Evolutionary conservation across 371 early-diverging fungal species (phyloP).

Genomic region (Actinomucor elegans): DNA sequence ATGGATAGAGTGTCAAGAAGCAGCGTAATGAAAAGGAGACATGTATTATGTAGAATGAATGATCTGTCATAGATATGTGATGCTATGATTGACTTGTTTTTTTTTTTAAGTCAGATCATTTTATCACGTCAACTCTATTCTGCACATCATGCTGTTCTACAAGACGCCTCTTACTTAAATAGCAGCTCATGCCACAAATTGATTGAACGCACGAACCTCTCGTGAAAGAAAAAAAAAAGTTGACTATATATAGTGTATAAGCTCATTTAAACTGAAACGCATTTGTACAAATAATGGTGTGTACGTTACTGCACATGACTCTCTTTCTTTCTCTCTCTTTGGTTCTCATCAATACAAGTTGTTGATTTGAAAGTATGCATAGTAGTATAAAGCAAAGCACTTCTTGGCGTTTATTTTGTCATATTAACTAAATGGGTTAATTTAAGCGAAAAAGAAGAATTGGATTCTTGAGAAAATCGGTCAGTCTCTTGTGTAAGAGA

Average conservation of each 20-base stretch:
- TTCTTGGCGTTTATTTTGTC: neutral
- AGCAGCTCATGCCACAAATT: neutral
- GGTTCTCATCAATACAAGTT: too few species aligned
- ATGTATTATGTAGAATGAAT: neutral
- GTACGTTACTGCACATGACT: neutral
- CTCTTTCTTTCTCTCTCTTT: too few species aligned
- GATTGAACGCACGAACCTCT: neutral
- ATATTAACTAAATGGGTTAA: neutral
- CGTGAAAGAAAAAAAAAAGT: neutral
- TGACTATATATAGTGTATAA: neutral
- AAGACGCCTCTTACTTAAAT: neutral
- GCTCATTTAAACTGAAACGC: too few species aligned
- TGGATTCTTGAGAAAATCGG: conserved; percentile 3
- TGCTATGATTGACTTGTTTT: neutral
- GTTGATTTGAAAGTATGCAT: neutral
- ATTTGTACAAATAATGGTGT: neutral
- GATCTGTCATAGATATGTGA: neutral
- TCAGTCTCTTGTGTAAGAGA: conserved; percentile 2
- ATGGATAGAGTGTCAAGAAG: conserved; percentile 1
- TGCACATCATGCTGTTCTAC: neutral
- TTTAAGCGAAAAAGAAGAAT: neutral
- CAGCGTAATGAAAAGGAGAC: neutral
- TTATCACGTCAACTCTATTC: neutral
- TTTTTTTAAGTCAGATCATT: too few species aligned
- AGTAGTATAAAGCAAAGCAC: neutral